These are phyloP conservation scores for Calonectria leucothoes DNA, from an alignment of 2,329 filamentous ascomycete species.

Conservation along the genomic window DNA sequence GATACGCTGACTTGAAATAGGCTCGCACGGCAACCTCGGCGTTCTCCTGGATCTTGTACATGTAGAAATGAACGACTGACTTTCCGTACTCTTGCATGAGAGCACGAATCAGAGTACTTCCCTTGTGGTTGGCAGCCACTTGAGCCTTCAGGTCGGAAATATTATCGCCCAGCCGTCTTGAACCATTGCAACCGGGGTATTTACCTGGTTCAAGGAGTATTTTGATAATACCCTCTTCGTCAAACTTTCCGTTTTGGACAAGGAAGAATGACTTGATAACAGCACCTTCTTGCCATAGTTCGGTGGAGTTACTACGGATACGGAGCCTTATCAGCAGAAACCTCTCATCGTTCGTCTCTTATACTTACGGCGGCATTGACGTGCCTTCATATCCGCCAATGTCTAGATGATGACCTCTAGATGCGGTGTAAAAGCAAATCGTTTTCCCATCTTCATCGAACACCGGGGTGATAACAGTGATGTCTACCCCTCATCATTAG, in stretches of 20 bases:
- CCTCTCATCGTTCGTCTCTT: neutral
- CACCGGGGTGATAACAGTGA: slow-evolving; percentile 30
- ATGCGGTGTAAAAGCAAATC: slow-evolving; percentile 28
- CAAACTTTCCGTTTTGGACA: slow-evolving; percentile 35
- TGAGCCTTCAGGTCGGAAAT: slow-evolving; percentile 87
- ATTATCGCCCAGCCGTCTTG: slow-evolving; percentile 80
- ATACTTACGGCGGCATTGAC: slow-evolving; percentile 49
- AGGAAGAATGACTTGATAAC: slow-evolving; percentile 56
- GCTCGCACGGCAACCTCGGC: slow-evolving; percentile 80
- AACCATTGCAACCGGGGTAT: slow-evolving; percentile 58
- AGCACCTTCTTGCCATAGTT: slow-evolving; percentile 68
- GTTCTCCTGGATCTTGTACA: slow-evolving; percentile 83
- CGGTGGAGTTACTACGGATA: slow-evolving; percentile 59
- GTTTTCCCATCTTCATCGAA: slow-evolving; percentile 25
- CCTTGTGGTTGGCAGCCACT: slow-evolving; percentile 86
- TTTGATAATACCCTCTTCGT: slow-evolving; percentile 65
- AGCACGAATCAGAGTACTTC: slow-evolving; percentile 75
- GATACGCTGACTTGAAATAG: slow-evolving; percentile 68
- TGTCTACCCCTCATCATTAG: neutral
- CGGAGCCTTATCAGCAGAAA: neutral
- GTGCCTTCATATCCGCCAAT: slow-evolving; percentile 30
- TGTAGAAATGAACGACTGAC: slow-evolving; percentile 83
- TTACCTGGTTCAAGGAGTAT: slow-evolving; percentile 59
- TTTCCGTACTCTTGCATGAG: slow-evolving; percentile 83
- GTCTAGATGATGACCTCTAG: slow-evolving; percentile 30